Conservation (phyloP, 2,329 filamentous ascomycete species). For the Aspergillus amoenus region DNA sequence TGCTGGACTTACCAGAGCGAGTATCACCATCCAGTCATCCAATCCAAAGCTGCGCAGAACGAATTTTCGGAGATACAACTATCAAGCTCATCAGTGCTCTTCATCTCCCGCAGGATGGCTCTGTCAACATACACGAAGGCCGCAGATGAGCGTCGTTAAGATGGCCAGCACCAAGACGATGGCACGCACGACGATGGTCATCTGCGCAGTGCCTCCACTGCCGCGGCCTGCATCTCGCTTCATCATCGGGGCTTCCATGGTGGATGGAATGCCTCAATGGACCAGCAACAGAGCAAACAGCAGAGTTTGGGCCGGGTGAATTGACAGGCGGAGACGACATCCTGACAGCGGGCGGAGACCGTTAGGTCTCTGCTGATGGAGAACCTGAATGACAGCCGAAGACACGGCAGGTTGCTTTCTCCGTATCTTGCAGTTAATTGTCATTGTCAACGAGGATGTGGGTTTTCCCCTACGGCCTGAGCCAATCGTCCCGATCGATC, state of each 20-base stretch:
- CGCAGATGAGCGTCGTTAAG: background rate
- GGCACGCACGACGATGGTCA: background rate
- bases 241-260: background rate
- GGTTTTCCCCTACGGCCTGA: too few species aligned
- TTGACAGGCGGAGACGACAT: background rate
- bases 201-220: background rate
- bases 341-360: too few species aligned
- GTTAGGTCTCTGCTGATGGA: too few species aligned
- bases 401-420: too few species aligned
- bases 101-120: background rate
- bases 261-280: background rate
- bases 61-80: background rate
- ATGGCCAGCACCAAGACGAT: background rate
- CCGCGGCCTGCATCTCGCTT: background rate
- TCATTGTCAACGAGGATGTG: too few species aligned
- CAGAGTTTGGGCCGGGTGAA: background rate
- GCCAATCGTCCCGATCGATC: too few species aligned
- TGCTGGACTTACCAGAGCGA: background rate
- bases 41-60: background rate
- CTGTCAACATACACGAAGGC: background rate
- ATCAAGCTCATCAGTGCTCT: background rate
- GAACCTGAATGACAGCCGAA: too few species aligned
- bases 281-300: background rate
- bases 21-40: conserved; percentile 3
- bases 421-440: too few species aligned